These are phyloP conservation scores for Leptosphaerulina australis DNA, from an alignment of 2,329 filamentous ascomycete genomes.

Conservation along the genomic window DNA sequence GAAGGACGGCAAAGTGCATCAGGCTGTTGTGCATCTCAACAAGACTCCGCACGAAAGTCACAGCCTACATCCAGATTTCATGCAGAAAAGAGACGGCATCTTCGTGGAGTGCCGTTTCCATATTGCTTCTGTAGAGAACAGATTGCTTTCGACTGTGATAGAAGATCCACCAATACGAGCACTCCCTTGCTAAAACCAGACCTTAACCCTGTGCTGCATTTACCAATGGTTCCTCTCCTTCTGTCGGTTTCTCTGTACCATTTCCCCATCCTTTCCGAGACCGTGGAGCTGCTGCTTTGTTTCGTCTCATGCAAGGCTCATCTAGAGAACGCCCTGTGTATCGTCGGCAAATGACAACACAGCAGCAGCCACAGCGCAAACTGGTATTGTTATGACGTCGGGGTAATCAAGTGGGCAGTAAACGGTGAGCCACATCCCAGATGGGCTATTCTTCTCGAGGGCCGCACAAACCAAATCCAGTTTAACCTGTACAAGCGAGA, in stretches of 20 bases:
- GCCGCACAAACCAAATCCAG: too few relatives aligned
- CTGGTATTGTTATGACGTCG: conserved; percentile 3
- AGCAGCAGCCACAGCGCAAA: conserved; percentile 10
- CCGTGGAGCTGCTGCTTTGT: conserved; percentile 8
- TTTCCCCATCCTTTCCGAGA: conserved; percentile 14
- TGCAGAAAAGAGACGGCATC: background rate
- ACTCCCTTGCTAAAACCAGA: conserved; percentile 13
- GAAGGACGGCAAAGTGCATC: conserved; percentile 13
- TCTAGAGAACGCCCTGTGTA: conserved; percentile 2
- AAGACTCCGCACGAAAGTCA: conserved; percentile 7
- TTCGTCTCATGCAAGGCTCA: conserved; percentile 18
- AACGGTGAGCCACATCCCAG: background rate
- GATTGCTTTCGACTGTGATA: background rate
- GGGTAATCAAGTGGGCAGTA: background rate
- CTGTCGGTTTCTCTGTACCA: conserved; percentile 6
- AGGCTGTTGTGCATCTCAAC: conserved; percentile 17
- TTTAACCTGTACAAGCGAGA: background rate
- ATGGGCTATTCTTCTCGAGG: background rate
- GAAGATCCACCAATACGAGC: conserved; percentile 7
- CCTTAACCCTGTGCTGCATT: conserved; percentile 2
- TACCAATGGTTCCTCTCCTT: conserved; percentile 3
- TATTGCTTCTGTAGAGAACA: background rate
- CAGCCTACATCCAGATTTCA: conserved; percentile 3
- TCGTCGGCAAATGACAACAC: conserved; percentile 2
- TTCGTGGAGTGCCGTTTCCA: background rate